Base-by-base conservation (phyloP, 441 rosid genomes). In the Erodium texanum region DNA sequence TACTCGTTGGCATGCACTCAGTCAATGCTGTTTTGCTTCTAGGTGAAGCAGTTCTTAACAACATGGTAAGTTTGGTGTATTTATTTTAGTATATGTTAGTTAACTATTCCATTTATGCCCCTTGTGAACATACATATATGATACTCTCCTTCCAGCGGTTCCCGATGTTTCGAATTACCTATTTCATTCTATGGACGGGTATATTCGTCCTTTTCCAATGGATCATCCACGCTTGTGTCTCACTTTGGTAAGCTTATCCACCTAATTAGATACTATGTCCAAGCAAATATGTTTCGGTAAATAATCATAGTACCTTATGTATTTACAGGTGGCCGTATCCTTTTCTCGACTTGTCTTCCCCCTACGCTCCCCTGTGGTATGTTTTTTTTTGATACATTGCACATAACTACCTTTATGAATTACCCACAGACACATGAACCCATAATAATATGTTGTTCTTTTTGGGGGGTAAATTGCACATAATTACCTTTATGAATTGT, bases 261-360 rank as follows among this genome's bases (percentile, higher is more conserved):
- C 23, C 72, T 7, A 19, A 24, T 38, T 59, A 56, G 16, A 20
- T 52, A 5, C 22, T 52, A 15, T 50, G 18, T 15, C 19, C 41
- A 41, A 56, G 24, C 3, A 11, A 23, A 9, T 9, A 65, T 67
- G 6, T 45, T 61, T 36, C 24, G 36, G 50, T 77, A 66, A 56
- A 50, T 68, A 22, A 15, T 65, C 24, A 41, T 11, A n/a, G 34
- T 74, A 8, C 71, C 11, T 68, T 69, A 65, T 38, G 45, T 38
- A 11, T 70, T 72, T 64, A 62, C 73, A 93, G 98, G 97, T 93
- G 97, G 99, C 97, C 97, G 7, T 93, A 93, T 82, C 86, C 90
- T 62, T 89, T 93, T 78, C 91, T 91, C 34, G 95, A 91, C 81
- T 69, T 93, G 73, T 84, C 94, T 52, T 79, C 89, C 19, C 56